phyloP scores from a whole-genome alignment of 805 yeast genomes.

The Yarrowia alimentaria region DNA sequence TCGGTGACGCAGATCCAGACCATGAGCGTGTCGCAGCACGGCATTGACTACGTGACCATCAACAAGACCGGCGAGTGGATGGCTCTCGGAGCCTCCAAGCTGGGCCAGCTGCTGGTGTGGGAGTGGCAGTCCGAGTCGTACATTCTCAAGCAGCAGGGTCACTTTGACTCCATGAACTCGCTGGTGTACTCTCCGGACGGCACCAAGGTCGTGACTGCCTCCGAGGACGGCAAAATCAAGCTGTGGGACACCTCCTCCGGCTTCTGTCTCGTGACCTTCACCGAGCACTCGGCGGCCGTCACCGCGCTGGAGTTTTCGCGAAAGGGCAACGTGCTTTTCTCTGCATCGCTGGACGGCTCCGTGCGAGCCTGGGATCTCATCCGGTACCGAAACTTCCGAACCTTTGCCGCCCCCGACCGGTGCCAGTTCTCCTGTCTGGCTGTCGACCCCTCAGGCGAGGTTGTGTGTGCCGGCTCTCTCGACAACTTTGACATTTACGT shows the following conservation, averaged over 20 bases:
- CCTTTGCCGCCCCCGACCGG: conserved; percentile 87
- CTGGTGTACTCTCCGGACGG: conserved; percentile 94
- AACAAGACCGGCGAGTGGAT: conserved; percentile 94
- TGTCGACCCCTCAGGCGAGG: conserved; percentile 95
- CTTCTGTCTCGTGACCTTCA: conserved; percentile 86
- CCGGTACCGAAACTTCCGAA: conserved; percentile 89
- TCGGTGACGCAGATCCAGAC: conserved; percentile 77
- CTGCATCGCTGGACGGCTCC: conserved; percentile 93
- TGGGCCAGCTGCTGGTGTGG: conserved; percentile 93
- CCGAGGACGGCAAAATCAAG: conserved; percentile 95
- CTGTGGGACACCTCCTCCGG: conserved; percentile 95
- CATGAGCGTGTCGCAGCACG: conserved; percentile 86
- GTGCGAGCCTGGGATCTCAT: conserved; percentile 96
- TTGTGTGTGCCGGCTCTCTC: conserved; percentile 89
- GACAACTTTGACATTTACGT: conserved; percentile 89
- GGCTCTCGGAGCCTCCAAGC: conserved; percentile 84
- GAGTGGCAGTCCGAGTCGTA: conserved; percentile 99
- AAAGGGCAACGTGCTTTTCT: conserved; percentile 84
- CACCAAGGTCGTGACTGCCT: conserved; percentile 82
- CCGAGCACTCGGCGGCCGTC: conserved; percentile 85
- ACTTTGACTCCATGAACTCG: conserved; percentile 84
- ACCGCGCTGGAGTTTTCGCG: conserved; percentile 86
- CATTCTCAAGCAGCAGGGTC: conserved; percentile 94
- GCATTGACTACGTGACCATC: conserved; percentile 76
- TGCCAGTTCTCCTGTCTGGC: conserved; percentile 86